Evolutionary conservation across 2,329 filamentous ascomycete species (phyloP), one percentile per base, ranked within the genome.

Genomic region (Lasiodiplodia citricola): DNA sequence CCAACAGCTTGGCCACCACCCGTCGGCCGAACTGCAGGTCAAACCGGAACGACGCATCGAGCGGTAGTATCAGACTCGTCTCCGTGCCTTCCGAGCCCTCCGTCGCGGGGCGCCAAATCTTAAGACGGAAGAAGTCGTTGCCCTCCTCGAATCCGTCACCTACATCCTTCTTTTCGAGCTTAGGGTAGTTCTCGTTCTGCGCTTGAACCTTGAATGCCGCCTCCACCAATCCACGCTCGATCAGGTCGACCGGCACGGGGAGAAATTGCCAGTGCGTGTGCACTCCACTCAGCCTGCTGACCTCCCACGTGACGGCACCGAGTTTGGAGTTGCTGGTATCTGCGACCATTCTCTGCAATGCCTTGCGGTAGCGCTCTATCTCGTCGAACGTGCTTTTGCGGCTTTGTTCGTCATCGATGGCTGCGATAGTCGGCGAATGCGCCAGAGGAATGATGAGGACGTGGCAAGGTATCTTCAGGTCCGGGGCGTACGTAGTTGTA

Each of bases 181-280:
- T 79, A 0, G 87, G 87, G 75, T 89, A 90, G 47, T 84, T 78
- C 25, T 87, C 77, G 58, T 97, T 96, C 77, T 97, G 92, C 0
- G 93, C 94, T 76, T 97, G 90, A 1, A 96, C 92, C 66, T 91
- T 90, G 82, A 99, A 97, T 0, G 91, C 95, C 0, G 92, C 93
- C 78, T 97, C 93, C 0, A 97, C 92, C 1, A 97, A 84, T 0
- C 92, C 92, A 57, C 89, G 88, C 23, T 81, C 83, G 63, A 97
- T 87, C 55, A 93, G 82, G 11, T 91, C 85, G 0, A 87, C 83
- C 0, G 91, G 87, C 0, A 96, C 84, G 0, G 96, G 93, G 37
- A 98, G 83, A 73, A 96, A 91, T 80, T 99, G 96, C 96, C 94
- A 97, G 76, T 98, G 95, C 1, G 91, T 86, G 77, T 99, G 96